Evolutionary conservation across 176 grass and related monocot genomes (phyloP).

Genomic region (Ananas comosus): DNA sequence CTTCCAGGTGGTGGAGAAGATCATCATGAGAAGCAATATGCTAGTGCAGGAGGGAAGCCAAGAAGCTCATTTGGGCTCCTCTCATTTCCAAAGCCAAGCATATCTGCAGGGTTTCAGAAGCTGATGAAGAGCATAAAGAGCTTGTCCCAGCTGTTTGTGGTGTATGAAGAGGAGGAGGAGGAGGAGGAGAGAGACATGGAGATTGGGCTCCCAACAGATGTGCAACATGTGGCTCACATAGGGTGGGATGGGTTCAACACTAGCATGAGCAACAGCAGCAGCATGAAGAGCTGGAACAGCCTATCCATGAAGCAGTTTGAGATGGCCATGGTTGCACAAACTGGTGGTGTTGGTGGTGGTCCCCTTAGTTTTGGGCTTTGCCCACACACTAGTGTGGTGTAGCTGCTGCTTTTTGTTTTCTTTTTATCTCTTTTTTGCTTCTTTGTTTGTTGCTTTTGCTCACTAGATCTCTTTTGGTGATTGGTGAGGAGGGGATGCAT

Average conservation of each 20-base stretch:
- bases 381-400: conserved; percentile 4
- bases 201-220: conserved; percentile 85
- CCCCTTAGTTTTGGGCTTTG: conserved; percentile 4
- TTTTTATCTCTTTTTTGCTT: background rate
- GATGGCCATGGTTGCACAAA: conserved; percentile 28
- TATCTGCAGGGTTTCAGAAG: conserved; percentile 48
- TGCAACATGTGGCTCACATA: conserved; percentile 78
- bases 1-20: conserved; percentile 1
- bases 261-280: conserved; percentile 12
- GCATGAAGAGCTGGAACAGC: conserved; percentile 35
- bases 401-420: background rate
- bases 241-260: conserved; percentile 67
- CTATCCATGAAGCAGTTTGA: conserved; percentile 69
- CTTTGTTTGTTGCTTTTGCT: conserved; percentile 5
- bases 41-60: conserved; percentile 13
- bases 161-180: conserved; percentile 26
- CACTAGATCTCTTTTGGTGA: background rate
- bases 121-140: conserved; percentile 72
- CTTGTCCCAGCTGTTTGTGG: conserved; percentile 55
- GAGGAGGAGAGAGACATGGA: conserved; percentile 70
- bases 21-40: conserved; percentile 18
- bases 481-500: conserved; percentile 1
- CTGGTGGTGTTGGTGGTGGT: background rate
- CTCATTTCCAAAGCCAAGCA: conserved; percentile 6
- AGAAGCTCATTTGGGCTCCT: conserved; percentile 6